Evolutionary conservation across 345 rosid genomes (phyloP).

Genomic region (Eucalyptus guilfoylei): DNA sequence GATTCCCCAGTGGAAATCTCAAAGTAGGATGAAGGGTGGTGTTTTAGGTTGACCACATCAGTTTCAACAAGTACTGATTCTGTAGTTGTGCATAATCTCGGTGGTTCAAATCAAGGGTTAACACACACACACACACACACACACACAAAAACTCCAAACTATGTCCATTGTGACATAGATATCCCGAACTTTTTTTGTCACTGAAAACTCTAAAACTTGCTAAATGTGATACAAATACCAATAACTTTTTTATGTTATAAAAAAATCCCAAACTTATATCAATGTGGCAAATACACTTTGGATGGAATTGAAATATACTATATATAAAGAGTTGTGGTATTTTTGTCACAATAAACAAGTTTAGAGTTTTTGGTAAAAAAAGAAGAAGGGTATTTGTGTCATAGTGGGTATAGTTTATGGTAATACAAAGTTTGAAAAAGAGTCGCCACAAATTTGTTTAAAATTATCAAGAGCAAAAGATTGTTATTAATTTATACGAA

Average conservation of each 20-base stretch:
- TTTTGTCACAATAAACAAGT: neutral
- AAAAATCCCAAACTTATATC: too few species aligned
- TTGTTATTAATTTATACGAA: neutral
- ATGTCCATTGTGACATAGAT: too few species aligned
- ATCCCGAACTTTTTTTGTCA: too few species aligned
- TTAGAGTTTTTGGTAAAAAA: neutral
- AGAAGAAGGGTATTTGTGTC: too few species aligned
- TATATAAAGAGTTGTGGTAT: neutral
- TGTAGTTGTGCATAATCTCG: neutral
- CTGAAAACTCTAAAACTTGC: neutral
- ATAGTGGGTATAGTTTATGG: rapidly evolving
- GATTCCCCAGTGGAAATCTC: neutral
- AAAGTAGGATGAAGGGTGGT: neutral
- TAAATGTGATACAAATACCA: too few species aligned
- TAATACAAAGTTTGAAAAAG: neutral
- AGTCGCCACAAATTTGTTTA: neutral
- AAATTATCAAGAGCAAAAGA: neutral
- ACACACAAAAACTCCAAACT: too few species aligned
- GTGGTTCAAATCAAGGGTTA: neutral
- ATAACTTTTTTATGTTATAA: rapidly evolving
- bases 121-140: rapidly evolving
- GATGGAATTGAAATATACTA: too few species aligned
- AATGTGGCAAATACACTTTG: too few species aligned
- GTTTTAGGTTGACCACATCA: neutral
- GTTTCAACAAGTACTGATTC: neutral